A percentile compares a stretch with the other conserved stretches of the same genome.
These are phyloP conservation scores for Colletotrichum chrysophilum DNA, from an alignment of 2,329 filamentous ascomycete species.

Conservation along the genomic window DNA sequence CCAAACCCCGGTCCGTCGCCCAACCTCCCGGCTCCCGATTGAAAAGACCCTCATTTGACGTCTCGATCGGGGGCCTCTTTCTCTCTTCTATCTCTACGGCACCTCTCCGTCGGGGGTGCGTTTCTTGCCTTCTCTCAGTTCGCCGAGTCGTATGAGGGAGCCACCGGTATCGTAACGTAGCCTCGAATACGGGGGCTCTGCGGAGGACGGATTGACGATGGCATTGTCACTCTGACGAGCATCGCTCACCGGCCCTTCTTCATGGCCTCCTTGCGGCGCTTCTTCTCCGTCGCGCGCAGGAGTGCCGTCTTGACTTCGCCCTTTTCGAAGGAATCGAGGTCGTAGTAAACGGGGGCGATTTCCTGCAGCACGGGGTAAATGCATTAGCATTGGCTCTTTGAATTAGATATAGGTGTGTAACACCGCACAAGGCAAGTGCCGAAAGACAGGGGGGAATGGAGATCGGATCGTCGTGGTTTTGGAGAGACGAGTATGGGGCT, in stretches of 20 bases:
- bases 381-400: neutral
- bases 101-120: neutral
- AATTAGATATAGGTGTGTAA: neutral
- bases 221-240: neutral
- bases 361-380: conserved; percentile 59
- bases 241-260: conserved; percentile 47
- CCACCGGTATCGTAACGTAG: neutral
- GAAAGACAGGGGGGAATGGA: neutral
- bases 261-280: conserved; percentile 64
- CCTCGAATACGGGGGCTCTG: neutral
- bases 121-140: neutral
- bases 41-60: neutral
- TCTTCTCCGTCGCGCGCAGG: conserved; percentile 61
- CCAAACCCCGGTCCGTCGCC: neutral
- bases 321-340: conserved; percentile 81
- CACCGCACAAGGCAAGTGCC: neutral
- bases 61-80: neutral
- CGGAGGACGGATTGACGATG: neutral
- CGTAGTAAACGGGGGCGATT: conserved; percentile 92
- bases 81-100: neutral
- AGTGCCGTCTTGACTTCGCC: conserved; percentile 81
- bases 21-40: neutral
- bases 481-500: neutral
- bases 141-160: neutral
- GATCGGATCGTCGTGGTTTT: neutral